phyloP scores from a whole-genome alignment of 352 stramenopile species.

The Phytophthora syringae region DNA sequence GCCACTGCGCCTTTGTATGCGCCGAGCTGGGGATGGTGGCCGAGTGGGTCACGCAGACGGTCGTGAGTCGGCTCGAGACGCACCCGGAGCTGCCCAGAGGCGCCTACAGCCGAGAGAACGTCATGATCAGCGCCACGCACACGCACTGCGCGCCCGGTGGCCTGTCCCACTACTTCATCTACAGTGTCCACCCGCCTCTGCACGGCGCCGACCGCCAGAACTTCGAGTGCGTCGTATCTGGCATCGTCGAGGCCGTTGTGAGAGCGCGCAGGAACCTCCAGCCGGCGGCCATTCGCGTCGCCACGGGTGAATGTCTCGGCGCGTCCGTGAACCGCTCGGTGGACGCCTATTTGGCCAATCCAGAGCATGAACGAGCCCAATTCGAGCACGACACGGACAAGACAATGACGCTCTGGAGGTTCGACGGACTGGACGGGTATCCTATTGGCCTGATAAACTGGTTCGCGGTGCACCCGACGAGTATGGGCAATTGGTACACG shows the following conservation, averaged over 20 bases:
- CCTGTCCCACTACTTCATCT: conserved; percentile 93
- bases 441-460: conserved; percentile 94
- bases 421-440: conserved; percentile 83
- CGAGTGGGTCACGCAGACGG: conserved; percentile 87
- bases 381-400: conserved; percentile 93
- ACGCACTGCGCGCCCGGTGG: conserved; percentile 92
- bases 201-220: conserved; percentile 82
- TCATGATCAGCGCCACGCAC: conserved; percentile 92
- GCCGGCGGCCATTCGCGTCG: conserved; percentile 65
- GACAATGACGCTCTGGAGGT: conserved; percentile 90
- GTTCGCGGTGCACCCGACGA: conserved; percentile 94
- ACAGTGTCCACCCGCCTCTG: conserved; percentile 84
- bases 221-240: conserved; percentile 90
- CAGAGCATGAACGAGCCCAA: conserved; percentile 68
- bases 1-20: conserved; percentile 82
- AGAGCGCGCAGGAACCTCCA: conserved; percentile 81
- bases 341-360: conserved; percentile 92
- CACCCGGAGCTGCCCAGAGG: conserved; percentile 48
- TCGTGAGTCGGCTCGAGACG: conserved; percentile 64
- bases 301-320: conserved; percentile 67
- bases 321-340: conserved; percentile 90
- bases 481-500: conserved; percentile 94
- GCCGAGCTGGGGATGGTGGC: conserved; percentile 91
- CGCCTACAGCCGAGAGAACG: conserved; percentile 76
- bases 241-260: conserved; percentile 86